Base-by-base conservation (phyloP, 2,329 filamentous ascomycete genomes). In the Alternaria brassicicola region DNA sequence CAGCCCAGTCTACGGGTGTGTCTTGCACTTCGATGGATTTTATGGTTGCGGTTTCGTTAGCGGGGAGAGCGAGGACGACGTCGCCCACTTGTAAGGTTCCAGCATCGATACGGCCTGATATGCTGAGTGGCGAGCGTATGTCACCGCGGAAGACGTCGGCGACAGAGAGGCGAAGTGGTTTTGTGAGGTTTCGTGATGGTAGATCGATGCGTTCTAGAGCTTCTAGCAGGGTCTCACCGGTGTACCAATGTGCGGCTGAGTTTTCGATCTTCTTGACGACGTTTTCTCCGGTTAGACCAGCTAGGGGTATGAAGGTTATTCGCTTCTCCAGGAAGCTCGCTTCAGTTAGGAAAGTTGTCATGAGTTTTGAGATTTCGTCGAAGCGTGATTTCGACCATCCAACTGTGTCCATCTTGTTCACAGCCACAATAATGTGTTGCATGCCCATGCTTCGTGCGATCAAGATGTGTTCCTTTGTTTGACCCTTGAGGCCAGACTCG, bases 331-430 rank as follows among this genome's bases (percentile, higher is more conserved):
- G 86, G 71, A 98, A 99, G 2, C 92, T 92, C 0, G 93, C 91
- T 1, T 89, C 87, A 0, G 86, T 88, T 59, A 99, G 81, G 75
- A 99, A 97, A 0, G 91, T 89, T 0, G 86, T 87, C 63, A 97
- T 88, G 69, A 97, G 92, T 61, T 92, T 86, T 41, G 86, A 85
- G 55, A 99, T 97, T 69, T 96, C 90, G 23, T 92, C 85, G 67
- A 96, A 99, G 2, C 92, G 86, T 4, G 88, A 88, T 75, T 91
- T 82, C 2, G 89, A 91, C 96, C 96, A 99, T 6, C 83, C 81
- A 6, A 94, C 88, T 15, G 88, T 89, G 75, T 99, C 95, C 69
- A 99, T 89, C 77, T 99, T 99, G 80, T 99, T 99, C 61, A 99
- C 87, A 2, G 92, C 93, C 26, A 99, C 90, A 39, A 99, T 89